Base-by-base conservation (phyloP, 805 yeast genomes). In the Starmerella etchellsii region DNA sequence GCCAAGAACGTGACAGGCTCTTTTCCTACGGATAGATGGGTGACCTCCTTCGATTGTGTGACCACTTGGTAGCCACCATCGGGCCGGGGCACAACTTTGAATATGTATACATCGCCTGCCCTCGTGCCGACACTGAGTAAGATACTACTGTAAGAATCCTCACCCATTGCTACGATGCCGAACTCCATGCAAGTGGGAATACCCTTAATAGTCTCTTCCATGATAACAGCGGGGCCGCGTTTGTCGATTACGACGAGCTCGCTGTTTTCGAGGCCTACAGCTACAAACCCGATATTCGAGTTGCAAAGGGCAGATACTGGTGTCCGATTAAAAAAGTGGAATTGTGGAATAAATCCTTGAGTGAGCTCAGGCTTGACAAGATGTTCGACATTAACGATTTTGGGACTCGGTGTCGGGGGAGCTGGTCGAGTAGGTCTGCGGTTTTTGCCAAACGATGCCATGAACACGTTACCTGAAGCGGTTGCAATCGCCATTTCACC, bases 221-320 rank as follows among this genome's bases (percentile, higher is more conserved):
- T 65, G 22, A 81, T 77, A 6, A 77, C 60, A 0, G 82, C 84
- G 0, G 87, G 87, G 3, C 76, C 65, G 20, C 95, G 68, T 41
- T 81, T 66, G 60, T 88, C 96, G 43, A 87, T 63, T 0, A 88
- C 75, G 2, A 78, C 60, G 15, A 88, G 46, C 27, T 74, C 68
- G n/a, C 97, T 96, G 22, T 31, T 41, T 34, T 69, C 70, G 57
- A 80, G 84, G 1, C 81, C 94, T 31, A 82, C 65, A 0, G 81
- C 91, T 8, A 80, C 81, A 62, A 91, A 87, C 0, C 95, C 95
- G 36, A 84, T 67, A 47, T 78, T 71, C 45, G 87, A 77, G 57
- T 81, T 71, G 40, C 70, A 67, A 36, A 87, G 46, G 1, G 81
- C 71, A 0, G 87, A 65, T 9, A 81, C 76, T 3, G 56, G 56